phyloP scores from a whole-genome alignment of 2,329 filamentous ascomycete species.

The Nigrospora sphaerica region DNA sequence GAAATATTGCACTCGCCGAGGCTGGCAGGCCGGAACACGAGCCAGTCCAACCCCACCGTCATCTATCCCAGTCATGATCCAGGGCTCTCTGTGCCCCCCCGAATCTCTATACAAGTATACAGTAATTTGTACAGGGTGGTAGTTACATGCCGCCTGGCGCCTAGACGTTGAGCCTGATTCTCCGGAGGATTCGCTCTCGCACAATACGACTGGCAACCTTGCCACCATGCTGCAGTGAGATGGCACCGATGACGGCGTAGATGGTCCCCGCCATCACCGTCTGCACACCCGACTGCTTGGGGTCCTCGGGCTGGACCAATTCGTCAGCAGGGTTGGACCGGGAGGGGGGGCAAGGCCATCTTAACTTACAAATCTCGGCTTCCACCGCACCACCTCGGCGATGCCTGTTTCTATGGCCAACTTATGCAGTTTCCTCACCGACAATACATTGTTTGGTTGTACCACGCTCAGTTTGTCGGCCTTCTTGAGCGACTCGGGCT shows the following conservation, averaged over 20 bases:
- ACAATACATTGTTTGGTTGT: conserved; percentile 55
- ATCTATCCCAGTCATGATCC: too few species aligned
- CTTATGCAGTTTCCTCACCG: conserved; percentile 57
- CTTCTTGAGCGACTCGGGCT: conserved; percentile 63
- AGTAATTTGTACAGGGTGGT: conserved; percentile 7
- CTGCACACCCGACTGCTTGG: conserved; percentile 65
- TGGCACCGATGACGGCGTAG: conserved; percentile 79
- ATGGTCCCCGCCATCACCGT: conserved; percentile 70
- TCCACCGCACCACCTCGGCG: conserved; percentile 76
- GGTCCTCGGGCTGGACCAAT: conserved; percentile 48
- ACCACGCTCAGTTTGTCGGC: conserved; percentile 62
- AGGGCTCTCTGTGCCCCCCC: too few species aligned
- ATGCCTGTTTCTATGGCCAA: conserved; percentile 68
- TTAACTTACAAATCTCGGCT: conserved; percentile 67
- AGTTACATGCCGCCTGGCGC: background rate
- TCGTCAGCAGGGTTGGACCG: background rate
- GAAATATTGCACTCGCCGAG: too few species aligned
- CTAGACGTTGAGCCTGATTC: conserved; percentile 13
- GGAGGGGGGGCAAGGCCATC: background rate
- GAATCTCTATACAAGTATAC: conserved; percentile 1
- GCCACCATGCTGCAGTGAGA: conserved; percentile 82
- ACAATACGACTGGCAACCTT: conserved; percentile 68
- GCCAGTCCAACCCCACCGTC: too few species aligned
- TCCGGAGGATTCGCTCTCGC: conserved; percentile 65
- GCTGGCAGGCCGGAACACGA: too few species aligned